phyloP scores from a whole-genome alignment of 2,329 filamentous ascomycete species.

The Claviceps digitariae region DNA sequence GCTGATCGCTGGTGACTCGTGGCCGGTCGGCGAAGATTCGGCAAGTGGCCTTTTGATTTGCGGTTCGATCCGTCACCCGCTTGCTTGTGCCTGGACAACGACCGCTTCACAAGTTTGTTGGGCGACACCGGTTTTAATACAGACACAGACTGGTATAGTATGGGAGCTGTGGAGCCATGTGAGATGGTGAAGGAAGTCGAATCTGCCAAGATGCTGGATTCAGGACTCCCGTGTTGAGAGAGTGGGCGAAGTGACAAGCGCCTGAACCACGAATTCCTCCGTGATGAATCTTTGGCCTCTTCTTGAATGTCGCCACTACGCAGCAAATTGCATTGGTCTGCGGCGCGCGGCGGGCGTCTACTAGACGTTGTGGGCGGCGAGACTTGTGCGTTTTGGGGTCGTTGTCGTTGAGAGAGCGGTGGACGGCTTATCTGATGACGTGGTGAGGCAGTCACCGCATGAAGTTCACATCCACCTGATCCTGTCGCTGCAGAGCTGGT shows the following conservation, averaged over 20 bases:
- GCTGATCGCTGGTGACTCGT: slow-evolving; percentile 68
- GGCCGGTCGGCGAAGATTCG: slow-evolving; percentile 56
- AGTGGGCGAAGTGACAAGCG: slow-evolving; percentile 53
- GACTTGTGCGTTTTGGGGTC: slow-evolving; percentile 26
- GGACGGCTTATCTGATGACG: slow-evolving; percentile 19
- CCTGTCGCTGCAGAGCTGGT: slow-evolving; percentile 2
- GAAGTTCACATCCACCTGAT: neutral
- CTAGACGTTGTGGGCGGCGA: slow-evolving; percentile 25
- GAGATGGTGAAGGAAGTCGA: slow-evolving; percentile 53
- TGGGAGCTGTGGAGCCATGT: slow-evolving; percentile 52
- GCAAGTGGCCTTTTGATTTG: slow-evolving; percentile 46
- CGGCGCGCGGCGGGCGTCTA: slow-evolving; percentile 29
- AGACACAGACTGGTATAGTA: slow-evolving; percentile 31
- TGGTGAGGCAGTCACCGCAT: slow-evolving; percentile 16
- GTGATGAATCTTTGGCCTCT: slow-evolving; percentile 35
- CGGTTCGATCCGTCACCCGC: slow-evolving; percentile 28
- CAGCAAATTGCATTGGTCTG: neutral
- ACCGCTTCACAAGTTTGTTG: slow-evolving; percentile 69
- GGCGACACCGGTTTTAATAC: slow-evolving; percentile 36
- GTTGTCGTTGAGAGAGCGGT: slow-evolving; percentile 24
- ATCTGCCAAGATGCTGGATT: slow-evolving; percentile 51
- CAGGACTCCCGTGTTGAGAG: slow-evolving; percentile 49
- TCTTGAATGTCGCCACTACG: slow-evolving; percentile 22
- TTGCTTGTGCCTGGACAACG: slow-evolving; percentile 36
- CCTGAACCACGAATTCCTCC: slow-evolving; percentile 59